phyloP scores from a whole-genome alignment of 345 rosid species.

The Abelmoschus esculentus region DNA sequence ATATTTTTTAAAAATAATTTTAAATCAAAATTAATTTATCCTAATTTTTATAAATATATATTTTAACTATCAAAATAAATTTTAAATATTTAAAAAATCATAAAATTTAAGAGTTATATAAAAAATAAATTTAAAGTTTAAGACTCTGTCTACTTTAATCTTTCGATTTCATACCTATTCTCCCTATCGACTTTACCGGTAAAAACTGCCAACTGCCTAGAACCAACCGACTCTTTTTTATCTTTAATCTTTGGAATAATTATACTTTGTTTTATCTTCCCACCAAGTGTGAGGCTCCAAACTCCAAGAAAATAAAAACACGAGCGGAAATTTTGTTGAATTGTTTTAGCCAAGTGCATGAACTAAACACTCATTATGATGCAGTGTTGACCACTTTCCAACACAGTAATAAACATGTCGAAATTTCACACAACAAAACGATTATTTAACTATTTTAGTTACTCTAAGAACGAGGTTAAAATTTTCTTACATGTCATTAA shows the following conservation, averaged over 20 bases:
- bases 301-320: constrained; percentile 6
- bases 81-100: no score
- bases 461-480: no score
- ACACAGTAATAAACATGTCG: not conserved
- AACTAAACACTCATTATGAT: not conserved
- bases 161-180: not conserved
- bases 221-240: constrained; percentile 9
- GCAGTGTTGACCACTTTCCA: not conserved
- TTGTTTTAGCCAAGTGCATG: constrained; percentile 9
- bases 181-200: constrained; percentile 31
- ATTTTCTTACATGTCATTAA: no score
- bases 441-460: no score
- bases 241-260: not conserved
- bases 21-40: no score
- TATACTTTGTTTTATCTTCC: not conserved
- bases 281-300: constrained; percentile 15
- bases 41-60: no score
- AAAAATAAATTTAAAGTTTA: no score
- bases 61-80: no score
- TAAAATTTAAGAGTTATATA: no score
- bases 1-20: no score
- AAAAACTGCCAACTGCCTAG: constrained; percentile 30
- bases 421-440: no score
- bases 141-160: not conserved
- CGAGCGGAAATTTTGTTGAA: not conserved